Evolutionary conservation across 2,329 filamentous ascomycete species (phyloP).

Genomic region (Diaporthe vexans): DNA sequence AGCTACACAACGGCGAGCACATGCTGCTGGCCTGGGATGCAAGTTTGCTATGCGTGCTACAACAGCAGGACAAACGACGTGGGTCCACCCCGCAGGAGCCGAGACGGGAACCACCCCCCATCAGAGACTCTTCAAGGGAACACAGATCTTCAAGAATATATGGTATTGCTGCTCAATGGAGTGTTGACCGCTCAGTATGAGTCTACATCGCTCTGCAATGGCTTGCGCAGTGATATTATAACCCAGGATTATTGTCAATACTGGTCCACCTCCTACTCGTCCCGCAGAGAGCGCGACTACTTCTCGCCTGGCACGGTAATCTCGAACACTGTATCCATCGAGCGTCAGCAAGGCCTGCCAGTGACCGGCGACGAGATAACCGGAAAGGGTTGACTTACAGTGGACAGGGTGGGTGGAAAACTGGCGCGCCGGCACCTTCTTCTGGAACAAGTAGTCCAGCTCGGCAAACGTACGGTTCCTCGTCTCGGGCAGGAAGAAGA

Average conservation of each 20-base stretch:
- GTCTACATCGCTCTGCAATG: background rate
- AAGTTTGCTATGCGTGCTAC: background rate
- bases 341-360: background rate
- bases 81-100: background rate
- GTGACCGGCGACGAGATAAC: no score
- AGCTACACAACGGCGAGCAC: background rate
- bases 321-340: conserved; percentile 12
- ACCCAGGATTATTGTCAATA: background rate
- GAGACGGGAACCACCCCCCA: no score
- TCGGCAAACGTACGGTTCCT: conserved; percentile 67
- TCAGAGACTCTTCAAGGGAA: background rate
- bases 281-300: background rate
- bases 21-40: background rate
- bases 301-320: conserved; percentile 27
- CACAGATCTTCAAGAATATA: background rate
- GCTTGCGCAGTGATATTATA: background rate
- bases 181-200: background rate
- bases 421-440: conserved; percentile 57
- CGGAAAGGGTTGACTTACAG: background rate
- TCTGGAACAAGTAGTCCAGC: conserved; percentile 68
- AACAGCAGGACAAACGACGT: background rate
- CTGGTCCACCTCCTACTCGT: background rate
- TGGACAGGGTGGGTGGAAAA: conserved; percentile 46
- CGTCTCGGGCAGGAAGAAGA: conserved; percentile 68
- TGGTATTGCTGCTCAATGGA: background rate